Evolutionary conservation across 805 yeast species (phyloP).

Genomic region (Pichia rugopelliculosa): DNA sequence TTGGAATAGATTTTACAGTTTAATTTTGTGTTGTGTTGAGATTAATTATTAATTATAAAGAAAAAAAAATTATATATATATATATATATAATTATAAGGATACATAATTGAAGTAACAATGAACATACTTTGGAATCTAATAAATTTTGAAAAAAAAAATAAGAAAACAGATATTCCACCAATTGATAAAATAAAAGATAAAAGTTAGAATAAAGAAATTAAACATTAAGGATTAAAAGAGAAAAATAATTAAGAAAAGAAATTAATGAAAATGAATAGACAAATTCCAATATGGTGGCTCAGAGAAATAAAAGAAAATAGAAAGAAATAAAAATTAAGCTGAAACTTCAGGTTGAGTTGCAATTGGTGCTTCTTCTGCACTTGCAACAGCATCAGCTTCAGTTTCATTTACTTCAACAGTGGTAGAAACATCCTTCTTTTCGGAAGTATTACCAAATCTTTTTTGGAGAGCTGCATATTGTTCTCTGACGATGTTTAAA

Average conservation of each 20-base stretch:
- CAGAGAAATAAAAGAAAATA: background rate
- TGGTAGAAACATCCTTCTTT: slow-evolving; percentile 10
- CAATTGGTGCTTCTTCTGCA: slow-evolving; percentile 17
- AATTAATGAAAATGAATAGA: background rate
- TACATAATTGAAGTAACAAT: background rate
- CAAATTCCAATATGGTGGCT: background rate
- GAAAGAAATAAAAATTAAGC: slow-evolving; percentile 4
- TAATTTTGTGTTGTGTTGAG: background rate
- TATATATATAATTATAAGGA: background rate
- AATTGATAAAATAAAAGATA: background rate
- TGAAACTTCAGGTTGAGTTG: slow-evolving; percentile 11
- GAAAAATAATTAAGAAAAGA: no score
- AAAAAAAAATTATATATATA: background rate
- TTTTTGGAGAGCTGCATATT: slow-evolving; percentile 25
- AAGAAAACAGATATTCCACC: background rate
- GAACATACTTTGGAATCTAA: background rate
- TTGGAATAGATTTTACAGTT: background rate
- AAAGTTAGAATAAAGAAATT: background rate
- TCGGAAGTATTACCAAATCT: slow-evolving; percentile 19
- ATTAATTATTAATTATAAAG: background rate
- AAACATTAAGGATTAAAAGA: background rate
- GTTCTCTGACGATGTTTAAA: slow-evolving; percentile 25
- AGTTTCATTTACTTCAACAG: slow-evolving; percentile 7
- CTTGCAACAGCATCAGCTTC: slow-evolving; percentile 8
- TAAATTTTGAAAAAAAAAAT: background rate